These are phyloP conservation scores for Leishmania martiniquensis DNA, from an alignment of 208 protist genomes.

Conservation along the genomic window DNA sequence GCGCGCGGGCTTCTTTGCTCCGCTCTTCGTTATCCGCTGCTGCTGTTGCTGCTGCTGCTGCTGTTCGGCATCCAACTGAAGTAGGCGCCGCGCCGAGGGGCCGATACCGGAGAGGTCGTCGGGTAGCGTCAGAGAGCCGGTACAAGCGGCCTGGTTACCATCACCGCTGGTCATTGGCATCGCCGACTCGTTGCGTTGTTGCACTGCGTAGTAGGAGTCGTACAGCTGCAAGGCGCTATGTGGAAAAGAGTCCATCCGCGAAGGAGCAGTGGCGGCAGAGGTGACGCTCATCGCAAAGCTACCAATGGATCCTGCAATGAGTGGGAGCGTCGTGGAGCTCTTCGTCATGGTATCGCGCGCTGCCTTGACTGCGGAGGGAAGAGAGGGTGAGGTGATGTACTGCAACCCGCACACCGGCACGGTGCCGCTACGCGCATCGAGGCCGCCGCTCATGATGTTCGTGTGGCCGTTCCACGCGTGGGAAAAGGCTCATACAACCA, in stretches of 20 bases:
- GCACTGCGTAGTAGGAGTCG: slow-evolving; percentile 22
- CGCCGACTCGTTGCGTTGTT: slow-evolving; percentile 12
- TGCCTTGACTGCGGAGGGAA: slow-evolving; percentile 40
- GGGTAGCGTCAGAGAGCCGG: slow-evolving; percentile 15
- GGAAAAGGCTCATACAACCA: not conserved
- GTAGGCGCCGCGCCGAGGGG: slow-evolving; percentile 48
- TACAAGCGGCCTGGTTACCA: not conserved
- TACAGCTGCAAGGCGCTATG: slow-evolving; percentile 31
- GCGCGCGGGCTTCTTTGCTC: not conserved
- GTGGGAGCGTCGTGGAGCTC: not conserved
- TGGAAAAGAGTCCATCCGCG: slow-evolving; percentile 2
- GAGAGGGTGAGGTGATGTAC: slow-evolving; percentile 59
- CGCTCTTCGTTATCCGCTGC: not conserved
- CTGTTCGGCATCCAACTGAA: slow-evolving; percentile 26
- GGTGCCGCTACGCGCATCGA: slow-evolving; percentile 26
- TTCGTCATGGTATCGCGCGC: slow-evolving; percentile 18
- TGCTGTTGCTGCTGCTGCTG: not conserved
- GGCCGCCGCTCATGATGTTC: not conserved
- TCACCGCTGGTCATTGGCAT: not conserved
- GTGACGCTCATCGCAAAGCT: not conserved
- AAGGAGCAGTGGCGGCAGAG: not conserved
- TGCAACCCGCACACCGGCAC: slow-evolving; percentile 49
- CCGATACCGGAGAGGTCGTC: slow-evolving; percentile 49
- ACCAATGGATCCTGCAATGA: not conserved
- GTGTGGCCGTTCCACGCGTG: not conserved